phyloP scores from a whole-genome alignment of 2,329 filamentous ascomycete genomes.

The Verticillium nonalfalfae region DNA sequence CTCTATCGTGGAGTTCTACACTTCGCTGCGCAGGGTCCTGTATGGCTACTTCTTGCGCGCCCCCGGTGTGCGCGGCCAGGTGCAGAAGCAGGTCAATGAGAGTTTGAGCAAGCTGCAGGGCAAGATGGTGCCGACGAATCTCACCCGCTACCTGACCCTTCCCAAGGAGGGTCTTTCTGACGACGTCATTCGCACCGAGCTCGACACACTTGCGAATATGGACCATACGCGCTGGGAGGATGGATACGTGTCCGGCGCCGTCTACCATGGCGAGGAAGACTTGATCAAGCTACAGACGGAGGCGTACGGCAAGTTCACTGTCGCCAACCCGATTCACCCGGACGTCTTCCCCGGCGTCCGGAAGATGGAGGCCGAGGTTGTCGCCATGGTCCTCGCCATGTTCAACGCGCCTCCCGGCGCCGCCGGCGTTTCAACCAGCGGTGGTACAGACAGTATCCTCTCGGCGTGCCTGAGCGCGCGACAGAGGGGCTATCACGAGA shows the following conservation, averaged over 20 bases:
- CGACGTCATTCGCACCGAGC: conserved; percentile 73
- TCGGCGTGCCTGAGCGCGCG: conserved; percentile 90
- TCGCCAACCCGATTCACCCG: conserved; percentile 93
- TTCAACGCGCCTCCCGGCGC: conserved; percentile 79
- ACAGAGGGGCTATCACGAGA: conserved; percentile 80
- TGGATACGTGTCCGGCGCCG: conserved; percentile 86
- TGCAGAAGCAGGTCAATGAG: conserved; percentile 77
- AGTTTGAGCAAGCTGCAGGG: conserved; percentile 73
- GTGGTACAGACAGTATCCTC: conserved; percentile 92
- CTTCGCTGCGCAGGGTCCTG: conserved; percentile 60
- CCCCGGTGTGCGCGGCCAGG: conserved; percentile 79
- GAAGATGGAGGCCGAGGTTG: conserved; percentile 98
- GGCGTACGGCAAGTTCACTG: conserved; percentile 89
- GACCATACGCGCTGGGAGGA: conserved; percentile 97
- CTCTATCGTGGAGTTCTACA: conserved; percentile 68
- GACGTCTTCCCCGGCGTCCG: conserved; percentile 96
- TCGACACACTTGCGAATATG: conserved; percentile 74
- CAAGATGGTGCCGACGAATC: conserved; percentile 72
- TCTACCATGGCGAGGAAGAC: conserved; percentile 87
- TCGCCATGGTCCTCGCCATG: conserved; percentile 86
- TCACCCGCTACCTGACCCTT: conserved; percentile 67
- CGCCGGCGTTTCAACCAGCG: conserved; percentile 84
- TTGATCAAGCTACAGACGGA: conserved; percentile 82
- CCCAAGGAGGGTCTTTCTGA: conserved; percentile 79
- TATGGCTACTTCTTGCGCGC: conserved; percentile 83